Base-by-base conservation (phyloP, 176 grass and related monocot genomes). In the Coix lacrymajobi region DNA sequence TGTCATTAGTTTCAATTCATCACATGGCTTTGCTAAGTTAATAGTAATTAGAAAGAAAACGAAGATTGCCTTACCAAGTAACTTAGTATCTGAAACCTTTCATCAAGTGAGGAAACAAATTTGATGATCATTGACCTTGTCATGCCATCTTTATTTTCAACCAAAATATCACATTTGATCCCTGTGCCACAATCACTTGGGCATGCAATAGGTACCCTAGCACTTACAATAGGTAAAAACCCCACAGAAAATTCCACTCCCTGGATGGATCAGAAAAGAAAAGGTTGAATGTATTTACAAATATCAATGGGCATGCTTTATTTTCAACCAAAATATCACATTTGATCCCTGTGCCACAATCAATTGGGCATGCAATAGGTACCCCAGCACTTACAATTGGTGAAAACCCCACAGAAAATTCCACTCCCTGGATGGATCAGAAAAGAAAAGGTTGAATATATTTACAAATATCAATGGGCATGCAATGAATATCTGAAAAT, bases 111-210 rank as follows among this genome's bases (percentile, higher is more conserved):
- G 52, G 90, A 89, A 62, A 97, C 32, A 74, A 87, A 70, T 83
- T 85, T 83, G 62, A 92, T 81, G 19, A 94, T 26, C 80, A 84
- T 78, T 8, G 95, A 97, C 48, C 95, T 90, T 77, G 88, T 92
- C 69, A 94, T 89, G 25, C 90, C 92, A 83, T 97, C 92, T 83
- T 97, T 94, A 76, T 97, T 97, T 71, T 97, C 95, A 78, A 94
- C 63, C 1, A 88, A 86, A 84, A 97, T 86, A 61, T 97, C 92
- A 69, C 92, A 94, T 48, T 97, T 90, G 39, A 97, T 41, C 69
- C 86, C 77, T 43, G 88, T 94, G 46, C 62, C 73, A 76, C 90
- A 52, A 71, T 97, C 90, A 46, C 72, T 97, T 97, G n/a, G n/a
- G n/a, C n/a, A n/a, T n/a, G n/a, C 60, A 97, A 97, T 83, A 16